Evolutionary conservation across 2,329 filamentous ascomycete species (phyloP).

Genomic region (Clarireedia homoeocarpa): DNA sequence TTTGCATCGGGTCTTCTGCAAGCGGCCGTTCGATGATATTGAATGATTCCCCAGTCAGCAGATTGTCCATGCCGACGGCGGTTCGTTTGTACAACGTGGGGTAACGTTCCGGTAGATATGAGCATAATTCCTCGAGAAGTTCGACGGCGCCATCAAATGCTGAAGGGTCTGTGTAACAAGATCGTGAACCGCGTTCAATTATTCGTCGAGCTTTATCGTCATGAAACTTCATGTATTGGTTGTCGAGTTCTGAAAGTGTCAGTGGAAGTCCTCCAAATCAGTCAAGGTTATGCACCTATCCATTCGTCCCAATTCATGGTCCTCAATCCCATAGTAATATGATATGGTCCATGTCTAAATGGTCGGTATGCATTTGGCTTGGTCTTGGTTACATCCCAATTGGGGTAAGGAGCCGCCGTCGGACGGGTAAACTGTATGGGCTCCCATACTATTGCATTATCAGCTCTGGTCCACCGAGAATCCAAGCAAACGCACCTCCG

Average conservation of each 20-base stretch:
- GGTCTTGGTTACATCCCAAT: slow-evolving; percentile 27
- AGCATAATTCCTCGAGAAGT: slow-evolving; percentile 63
- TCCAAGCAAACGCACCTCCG: slow-evolving; percentile 20
- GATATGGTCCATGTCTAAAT: slow-evolving; percentile 28
- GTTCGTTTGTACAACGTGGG: slow-evolving; percentile 62
- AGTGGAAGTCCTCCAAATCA: slow-evolving; percentile 4
- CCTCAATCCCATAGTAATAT: slow-evolving; percentile 30
- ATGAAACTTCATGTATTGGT: slow-evolving; percentile 67
- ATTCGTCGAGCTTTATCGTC: slow-evolving; percentile 63
- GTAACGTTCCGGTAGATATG: slow-evolving; percentile 69
- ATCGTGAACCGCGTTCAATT: slow-evolving; percentile 55
- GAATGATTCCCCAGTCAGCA: slow-evolving; percentile 64
- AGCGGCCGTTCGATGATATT: slow-evolving; percentile 58
- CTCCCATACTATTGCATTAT: slow-evolving; percentile 24
- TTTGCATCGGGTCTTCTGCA: slow-evolving; percentile 70
- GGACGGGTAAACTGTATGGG: slow-evolving; percentile 28
- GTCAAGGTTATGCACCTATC: slow-evolving; percentile 23
- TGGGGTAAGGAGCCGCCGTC: slow-evolving; percentile 20
- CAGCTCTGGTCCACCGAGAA: slow-evolving; percentile 2
- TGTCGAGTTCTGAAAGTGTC: slow-evolving; percentile 58
- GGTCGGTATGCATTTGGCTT: slow-evolving; percentile 29
- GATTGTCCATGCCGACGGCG: slow-evolving; percentile 58
- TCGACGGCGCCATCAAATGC: slow-evolving; percentile 68
- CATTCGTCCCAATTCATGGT: slow-evolving; percentile 31
- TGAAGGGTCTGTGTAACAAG: slow-evolving; percentile 60